Percentiles rank a stretch among this genome's conserved stretches.
These are phyloP conservation scores for Euphorbia peplus DNA, from an alignment of 345 rosid species.

Conservation along the genomic window DNA sequence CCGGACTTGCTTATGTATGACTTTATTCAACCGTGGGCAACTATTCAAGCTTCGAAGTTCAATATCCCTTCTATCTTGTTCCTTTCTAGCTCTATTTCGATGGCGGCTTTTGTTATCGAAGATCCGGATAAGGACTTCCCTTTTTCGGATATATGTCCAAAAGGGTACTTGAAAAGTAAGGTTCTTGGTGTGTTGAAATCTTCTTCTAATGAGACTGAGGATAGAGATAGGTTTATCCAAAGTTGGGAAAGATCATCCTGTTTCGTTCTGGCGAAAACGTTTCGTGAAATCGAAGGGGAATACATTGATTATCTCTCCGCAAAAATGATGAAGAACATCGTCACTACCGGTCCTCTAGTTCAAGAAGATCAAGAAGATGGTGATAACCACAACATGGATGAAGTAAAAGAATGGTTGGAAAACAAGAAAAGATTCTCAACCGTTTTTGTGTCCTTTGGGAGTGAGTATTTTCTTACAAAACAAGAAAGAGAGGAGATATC, in stretches of 20 bases:
- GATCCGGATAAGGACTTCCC: neutral
- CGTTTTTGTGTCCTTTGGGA: slow-evolving; percentile 34
- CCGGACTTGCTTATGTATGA: slow-evolving; percentile 35
- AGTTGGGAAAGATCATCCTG: slow-evolving; percentile 15
- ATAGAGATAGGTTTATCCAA: slow-evolving; percentile 9
- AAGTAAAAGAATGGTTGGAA: slow-evolving; percentile 25
- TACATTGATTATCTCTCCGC: slow-evolving; percentile 27
- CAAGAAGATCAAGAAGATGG: slow-evolving; percentile 15
- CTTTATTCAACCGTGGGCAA: slow-evolving; percentile 36
- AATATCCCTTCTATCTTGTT: slow-evolving; percentile 25
- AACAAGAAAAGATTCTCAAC: slow-evolving; percentile 14
- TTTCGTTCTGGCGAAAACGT: slow-evolving; percentile 26
- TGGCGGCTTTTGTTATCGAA: neutral
- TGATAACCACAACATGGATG: neutral
- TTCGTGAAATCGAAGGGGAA: slow-evolving; percentile 26
- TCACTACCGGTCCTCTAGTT: slow-evolving; percentile 33
- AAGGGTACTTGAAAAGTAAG: neutral
- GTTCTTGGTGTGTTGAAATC: neutral
- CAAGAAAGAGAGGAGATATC: slow-evolving; percentile 35
- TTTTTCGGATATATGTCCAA: slow-evolving; percentile 11
- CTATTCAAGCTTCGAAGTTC: slow-evolving; percentile 10
- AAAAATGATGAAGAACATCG: slow-evolving; percentile 18
- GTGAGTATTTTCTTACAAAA: slow-evolving; percentile 24
- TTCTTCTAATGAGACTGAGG: neutral
- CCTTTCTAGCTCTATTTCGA: slow-evolving; percentile 12